Conservation (phyloP, 257 asterid species). For the Capsicum rhomboideum region DNA sequence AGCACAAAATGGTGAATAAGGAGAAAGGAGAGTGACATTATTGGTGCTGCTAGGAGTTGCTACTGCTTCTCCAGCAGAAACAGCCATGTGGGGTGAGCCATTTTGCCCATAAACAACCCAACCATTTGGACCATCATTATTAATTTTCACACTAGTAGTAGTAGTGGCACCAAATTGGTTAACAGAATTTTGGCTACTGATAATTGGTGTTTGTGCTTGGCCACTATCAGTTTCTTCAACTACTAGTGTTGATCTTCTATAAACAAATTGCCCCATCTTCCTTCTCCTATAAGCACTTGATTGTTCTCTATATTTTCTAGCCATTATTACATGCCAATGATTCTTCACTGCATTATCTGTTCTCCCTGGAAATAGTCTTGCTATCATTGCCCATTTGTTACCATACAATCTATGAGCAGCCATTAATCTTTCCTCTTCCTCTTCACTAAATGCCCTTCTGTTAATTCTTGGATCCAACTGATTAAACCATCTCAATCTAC, state of each 20-base stretch:
- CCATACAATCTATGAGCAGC: conserved; percentile 89
- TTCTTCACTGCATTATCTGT: conserved; percentile 92
- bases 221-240: conserved; percentile 13
- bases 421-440: conserved; percentile 81
- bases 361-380: conserved; percentile 83
- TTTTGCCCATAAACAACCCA: conserved; percentile 20
- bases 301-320: conserved; percentile 76
- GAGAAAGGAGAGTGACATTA: conserved; percentile 1
- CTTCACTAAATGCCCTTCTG: conserved; percentile 74
- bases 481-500: conserved; percentile 86
- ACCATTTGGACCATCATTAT: conserved; percentile 8
- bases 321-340: conserved; percentile 93
- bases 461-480: conserved; percentile 86
- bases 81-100: conserved; percentile 16
- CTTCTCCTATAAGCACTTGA: conserved; percentile 61
- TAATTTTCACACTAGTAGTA: not conserved
- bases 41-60: not conserved
- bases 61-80: conserved; percentile 13
- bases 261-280: conserved; percentile 56
- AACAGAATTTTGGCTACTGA: not conserved
- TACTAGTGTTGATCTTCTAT: conserved; percentile 13
- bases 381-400: conserved; percentile 92
- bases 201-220: conserved; percentile 2
- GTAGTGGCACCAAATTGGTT: not conserved
- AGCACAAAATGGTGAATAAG: conserved; percentile 25